Conservation (phyloP, 2,329 filamentous ascomycete genomes). For the Fusarium burgessii region DNA sequence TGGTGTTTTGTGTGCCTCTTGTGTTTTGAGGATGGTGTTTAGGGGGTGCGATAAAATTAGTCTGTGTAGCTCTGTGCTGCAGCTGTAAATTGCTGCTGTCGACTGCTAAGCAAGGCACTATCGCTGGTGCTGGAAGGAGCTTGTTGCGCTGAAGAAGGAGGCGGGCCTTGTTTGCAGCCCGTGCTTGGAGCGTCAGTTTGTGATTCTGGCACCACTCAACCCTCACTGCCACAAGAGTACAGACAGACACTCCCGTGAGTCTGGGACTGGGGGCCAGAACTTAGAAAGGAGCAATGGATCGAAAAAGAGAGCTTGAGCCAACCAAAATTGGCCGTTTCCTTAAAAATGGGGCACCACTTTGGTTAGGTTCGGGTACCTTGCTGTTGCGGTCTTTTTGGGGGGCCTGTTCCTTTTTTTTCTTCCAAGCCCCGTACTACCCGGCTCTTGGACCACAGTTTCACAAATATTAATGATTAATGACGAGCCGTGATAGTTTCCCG, state of each 20-base stretch:
- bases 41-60: slow-evolving; percentile 21
- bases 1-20: slow-evolving; percentile 26
- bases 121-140: slow-evolving; percentile 15
- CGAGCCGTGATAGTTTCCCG: slow-evolving; percentile 11
- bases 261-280: slow-evolving; percentile 20
- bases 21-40: slow-evolving; percentile 2
- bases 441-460: slow-evolving; percentile 29
- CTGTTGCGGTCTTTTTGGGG: slow-evolving; percentile 25
- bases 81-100: slow-evolving; percentile 1
- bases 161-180: background rate
- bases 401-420: slow-evolving; percentile 6
- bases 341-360: slow-evolving; percentile 11
- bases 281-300: slow-evolving; percentile 32
- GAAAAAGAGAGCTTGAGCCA: slow-evolving; percentile 23
- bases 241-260: background rate
- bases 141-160: slow-evolving; percentile 14
- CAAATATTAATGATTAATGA: slow-evolving; percentile 29
- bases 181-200: slow-evolving; percentile 9
- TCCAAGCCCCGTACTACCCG: background rate
- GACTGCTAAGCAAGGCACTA: background rate
- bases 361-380: slow-evolving; percentile 29
- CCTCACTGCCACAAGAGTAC: background rate
- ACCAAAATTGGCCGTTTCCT: slow-evolving; percentile 9
- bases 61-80: slow-evolving; percentile 1
- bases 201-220: slow-evolving; percentile 13